Conservation (phyloP, 1,284 basidiomycete genomes). For the Abortiporus biennis region DNA sequence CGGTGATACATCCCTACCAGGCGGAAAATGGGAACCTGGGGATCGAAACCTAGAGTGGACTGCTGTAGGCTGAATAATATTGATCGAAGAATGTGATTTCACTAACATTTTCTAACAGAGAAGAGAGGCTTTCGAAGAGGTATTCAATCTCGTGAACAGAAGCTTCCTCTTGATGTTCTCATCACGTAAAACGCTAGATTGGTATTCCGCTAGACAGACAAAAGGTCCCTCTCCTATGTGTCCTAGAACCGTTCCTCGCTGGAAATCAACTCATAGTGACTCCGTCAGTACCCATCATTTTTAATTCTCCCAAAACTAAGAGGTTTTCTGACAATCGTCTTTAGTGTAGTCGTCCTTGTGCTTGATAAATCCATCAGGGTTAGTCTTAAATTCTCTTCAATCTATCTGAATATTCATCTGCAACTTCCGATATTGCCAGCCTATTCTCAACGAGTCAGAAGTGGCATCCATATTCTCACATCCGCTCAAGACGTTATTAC, state of each 20-base stretch:
- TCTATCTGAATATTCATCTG: background rate
- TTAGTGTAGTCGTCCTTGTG: slow-evolving; percentile 76
- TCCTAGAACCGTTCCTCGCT: slow-evolving; percentile 72
- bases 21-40: slow-evolving; percentile 68
- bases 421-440: slow-evolving; percentile 35
- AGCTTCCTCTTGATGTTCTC: background rate
- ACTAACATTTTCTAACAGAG: slow-evolving; percentile 42
- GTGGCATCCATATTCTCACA: slow-evolving; percentile 79
- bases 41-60: slow-evolving; percentile 72
- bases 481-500: slow-evolving; percentile 71
- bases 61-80: slow-evolving; percentile 48
- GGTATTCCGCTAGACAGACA: slow-evolving; percentile 67
- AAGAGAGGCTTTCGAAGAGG: slow-evolving; percentile 72
- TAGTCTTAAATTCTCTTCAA: slow-evolving; percentile 16
- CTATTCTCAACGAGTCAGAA: slow-evolving; percentile 73
- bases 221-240: slow-evolving; percentile 67
- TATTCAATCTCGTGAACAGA: slow-evolving; percentile 17
- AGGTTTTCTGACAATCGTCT: too few species aligned
- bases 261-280: slow-evolving; percentile 71
- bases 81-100: background rate
- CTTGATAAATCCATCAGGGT: slow-evolving; percentile 66
- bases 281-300: slow-evolving; percentile 47
- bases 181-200: slow-evolving; percentile 42
- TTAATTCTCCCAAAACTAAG: background rate
- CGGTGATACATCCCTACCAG: slow-evolving; percentile 80